Conservation (phyloP, 164 flowering plant genomes). For the Macadamia integrifolia region DNA sequence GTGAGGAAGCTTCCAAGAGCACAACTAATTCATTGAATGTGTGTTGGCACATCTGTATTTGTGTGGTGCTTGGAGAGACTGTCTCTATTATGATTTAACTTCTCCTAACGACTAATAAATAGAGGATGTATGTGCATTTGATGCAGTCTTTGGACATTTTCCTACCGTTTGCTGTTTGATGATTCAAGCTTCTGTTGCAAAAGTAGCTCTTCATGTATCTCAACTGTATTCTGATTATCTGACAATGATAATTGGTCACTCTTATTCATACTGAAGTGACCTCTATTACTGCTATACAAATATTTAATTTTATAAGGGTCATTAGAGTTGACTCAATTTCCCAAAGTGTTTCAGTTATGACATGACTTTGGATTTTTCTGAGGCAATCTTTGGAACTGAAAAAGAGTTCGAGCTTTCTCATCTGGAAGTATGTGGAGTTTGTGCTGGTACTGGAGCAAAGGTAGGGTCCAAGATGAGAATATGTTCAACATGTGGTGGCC, state of each 20-base stretch:
- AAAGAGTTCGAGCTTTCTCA: slow-evolving; percentile 91
- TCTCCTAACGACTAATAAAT: background rate
- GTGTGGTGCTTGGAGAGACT: background rate
- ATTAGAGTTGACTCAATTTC: slow-evolving; percentile 24
- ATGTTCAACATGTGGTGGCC: slow-evolving; percentile 96
- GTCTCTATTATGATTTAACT: background rate
- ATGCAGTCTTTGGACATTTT: too few relatives aligned
- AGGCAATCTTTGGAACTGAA: slow-evolving; percentile 89
- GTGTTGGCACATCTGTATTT: background rate
- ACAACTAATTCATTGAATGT: too few relatives aligned
- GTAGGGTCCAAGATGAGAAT: slow-evolving; percentile 86
- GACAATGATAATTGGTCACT: background rate
- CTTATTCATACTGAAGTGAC: background rate
- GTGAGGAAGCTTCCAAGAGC: too few relatives aligned
- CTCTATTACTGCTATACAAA: background rate
- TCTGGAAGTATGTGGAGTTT: slow-evolving; percentile 83
- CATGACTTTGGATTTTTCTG: slow-evolving; percentile 69
- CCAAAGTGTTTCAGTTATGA: slow-evolving; percentile 72
- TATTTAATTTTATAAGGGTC: background rate
- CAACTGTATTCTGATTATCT: too few relatives aligned
- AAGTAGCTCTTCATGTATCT: background rate
- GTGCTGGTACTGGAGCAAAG: slow-evolving; percentile 89
- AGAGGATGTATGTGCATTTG: too few relatives aligned
- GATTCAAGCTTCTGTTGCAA: background rate
- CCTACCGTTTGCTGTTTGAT: too few relatives aligned